phyloP scores from a whole-genome alignment of 1,139 yeast species.

The Suhomyces ambrosiae region DNA sequence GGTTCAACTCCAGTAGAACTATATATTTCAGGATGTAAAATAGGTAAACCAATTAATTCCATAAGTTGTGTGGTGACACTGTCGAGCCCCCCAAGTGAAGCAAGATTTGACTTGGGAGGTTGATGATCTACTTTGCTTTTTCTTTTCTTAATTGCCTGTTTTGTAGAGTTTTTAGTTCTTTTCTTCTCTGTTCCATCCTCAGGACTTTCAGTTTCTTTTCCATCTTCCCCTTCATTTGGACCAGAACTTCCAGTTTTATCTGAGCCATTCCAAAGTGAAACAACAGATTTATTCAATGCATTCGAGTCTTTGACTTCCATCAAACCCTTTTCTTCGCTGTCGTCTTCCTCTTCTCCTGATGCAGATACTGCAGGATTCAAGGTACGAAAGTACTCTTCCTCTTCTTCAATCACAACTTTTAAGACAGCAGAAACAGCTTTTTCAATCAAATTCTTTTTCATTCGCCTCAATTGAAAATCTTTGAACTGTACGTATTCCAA shows the following conservation, averaged over 20 bases:
- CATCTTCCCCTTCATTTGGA: constrained; percentile 6
- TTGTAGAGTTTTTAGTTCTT: constrained; percentile 31
- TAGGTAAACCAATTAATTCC: constrained; percentile 90
- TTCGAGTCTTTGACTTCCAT: constrained; percentile 66
- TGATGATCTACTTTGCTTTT: constrained; percentile 59
- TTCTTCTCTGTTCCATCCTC: constrained; percentile 26
- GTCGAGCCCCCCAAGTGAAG: constrained; percentile 89
- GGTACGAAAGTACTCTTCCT: constrained; percentile 39
- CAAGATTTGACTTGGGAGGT: constrained; percentile 68
- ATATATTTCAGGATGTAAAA: constrained; percentile 91
- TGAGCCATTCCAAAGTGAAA: constrained; percentile 61
- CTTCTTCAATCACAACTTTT: constrained; percentile 47
- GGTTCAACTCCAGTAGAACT: constrained; percentile 89
- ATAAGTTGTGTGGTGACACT: constrained; percentile 78
- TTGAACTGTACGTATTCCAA: constrained; percentile 56
- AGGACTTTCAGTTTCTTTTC: constrained; percentile 10
- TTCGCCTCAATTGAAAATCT: constrained; percentile 66
- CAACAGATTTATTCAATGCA: constrained; percentile 73
- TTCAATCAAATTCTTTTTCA: constrained; percentile 58
- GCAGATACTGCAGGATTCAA: constrained; percentile 22
- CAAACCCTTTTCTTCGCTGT: constrained; percentile 48
- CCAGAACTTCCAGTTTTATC: constrained; percentile 11
- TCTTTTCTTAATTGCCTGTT: constrained; percentile 34
- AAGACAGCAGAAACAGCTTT: constrained; percentile 60
- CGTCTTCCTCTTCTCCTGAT: constrained; percentile 18